phyloP scores from a whole-genome alignment of 2,329 filamentous ascomycete species.

The Paracorniculantispora psalliotae region DNA sequence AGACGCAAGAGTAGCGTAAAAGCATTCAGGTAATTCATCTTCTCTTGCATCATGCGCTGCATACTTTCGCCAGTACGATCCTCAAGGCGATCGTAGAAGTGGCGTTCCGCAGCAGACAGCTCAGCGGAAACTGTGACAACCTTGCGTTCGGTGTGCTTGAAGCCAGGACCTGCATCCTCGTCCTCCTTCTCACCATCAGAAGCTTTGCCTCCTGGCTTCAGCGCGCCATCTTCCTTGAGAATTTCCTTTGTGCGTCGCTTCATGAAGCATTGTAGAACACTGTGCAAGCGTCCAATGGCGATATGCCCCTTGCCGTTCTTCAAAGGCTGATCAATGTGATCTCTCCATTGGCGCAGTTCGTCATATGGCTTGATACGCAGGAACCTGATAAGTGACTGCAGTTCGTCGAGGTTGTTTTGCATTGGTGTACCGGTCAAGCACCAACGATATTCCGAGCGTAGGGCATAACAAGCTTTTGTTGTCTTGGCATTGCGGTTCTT shows the following conservation, averaged over 20 bases:
- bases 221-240: constrained; percentile 78
- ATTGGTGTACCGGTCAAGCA: constrained; percentile 94
- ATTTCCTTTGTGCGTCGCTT: constrained; percentile 97
- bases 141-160: constrained; percentile 89
- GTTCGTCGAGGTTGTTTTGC: constrained; percentile 96
- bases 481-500: constrained; percentile 97
- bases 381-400: constrained; percentile 91
- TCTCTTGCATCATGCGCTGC: constrained; percentile 79
- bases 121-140: constrained; percentile 74
- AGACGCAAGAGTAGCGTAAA: constrained; percentile 86
- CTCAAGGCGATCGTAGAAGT: constrained; percentile 81
- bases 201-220: constrained; percentile 69
- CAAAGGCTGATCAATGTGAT: constrained; percentile 83
- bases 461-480: constrained; percentile 83
- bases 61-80: constrained; percentile 80
- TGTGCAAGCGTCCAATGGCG: constrained; percentile 80
- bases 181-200: constrained; percentile 44
- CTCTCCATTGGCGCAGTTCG: constrained; percentile 80
- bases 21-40: constrained; percentile 87
- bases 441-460: constrained; percentile 87
- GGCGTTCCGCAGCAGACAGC: constrained; percentile 73
- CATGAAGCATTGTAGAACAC: constrained; percentile 89
- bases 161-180: constrained; percentile 55
- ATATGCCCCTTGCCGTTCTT: constrained; percentile 85
- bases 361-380: constrained; percentile 88